Evolutionary conservation across 768 basidiomycete genomes (phyloP), one percentile per base, ranked within the genome.

Genomic region (Imleria badia): DNA sequence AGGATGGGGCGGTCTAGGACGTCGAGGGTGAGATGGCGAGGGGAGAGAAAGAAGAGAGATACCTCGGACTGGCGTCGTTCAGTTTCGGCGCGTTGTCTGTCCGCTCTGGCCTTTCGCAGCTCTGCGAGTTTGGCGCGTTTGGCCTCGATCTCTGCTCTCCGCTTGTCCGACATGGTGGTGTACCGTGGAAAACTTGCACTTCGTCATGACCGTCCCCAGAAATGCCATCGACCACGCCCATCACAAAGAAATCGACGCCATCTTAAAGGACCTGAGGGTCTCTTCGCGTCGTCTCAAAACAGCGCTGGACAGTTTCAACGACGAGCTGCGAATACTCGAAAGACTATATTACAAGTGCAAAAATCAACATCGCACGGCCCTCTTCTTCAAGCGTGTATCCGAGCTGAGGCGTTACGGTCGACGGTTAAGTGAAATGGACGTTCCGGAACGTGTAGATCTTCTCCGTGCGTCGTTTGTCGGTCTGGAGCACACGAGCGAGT

Each of bases 51-150:
- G 26, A 48, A 15, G 40, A 58, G 48, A 19, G 17, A 45, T 62
- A 69, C 69, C 55, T 68, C 65, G 36, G 66, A 52, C 40, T 61
- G 66, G 9, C 61, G 66, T 49, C 69, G 60, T 43, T 82, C 78
- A 22, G 72, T 73, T 45, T 82, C 84, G 52, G 74, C 77, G 54
- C 76, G 81, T 63, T 85, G 80, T 62, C 88, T 75, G 58, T 89
- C 84, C 34, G 84, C 85, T 42, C 93, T 81, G 6, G 87, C 88
- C 69, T 87, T 82, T 51, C 90, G 79, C 35, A 97, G 78, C 59
- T 92, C 91, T 46, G 85, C 91, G 33, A 98, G 85, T 72, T 93
- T 94, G 12, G 85, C 83, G 58, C 87, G 78, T 74, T 98, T 98
- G 23, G 87, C 90, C 71, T 94, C 93, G 55, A 98, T 89, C 73